Conservation (phyloP, 495 filamentous ascomycete genomes). For the Talaromyces adpressus region DNA sequence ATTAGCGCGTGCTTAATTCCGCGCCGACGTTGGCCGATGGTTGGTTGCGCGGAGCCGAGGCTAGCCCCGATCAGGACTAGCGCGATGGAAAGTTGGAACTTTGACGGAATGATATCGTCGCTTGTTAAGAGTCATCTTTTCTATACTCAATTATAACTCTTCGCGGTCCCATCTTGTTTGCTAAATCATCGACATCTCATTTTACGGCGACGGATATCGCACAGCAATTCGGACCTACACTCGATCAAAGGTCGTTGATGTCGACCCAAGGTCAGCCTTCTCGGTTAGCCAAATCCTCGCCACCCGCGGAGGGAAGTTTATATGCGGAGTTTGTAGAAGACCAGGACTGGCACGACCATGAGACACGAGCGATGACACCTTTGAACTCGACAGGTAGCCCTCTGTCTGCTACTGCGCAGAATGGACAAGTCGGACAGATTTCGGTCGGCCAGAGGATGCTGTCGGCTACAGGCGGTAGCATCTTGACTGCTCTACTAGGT, state of each 20-base stretch:
- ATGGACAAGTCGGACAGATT: conserved; percentile 36
- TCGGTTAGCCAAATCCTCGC: conserved; percentile 1
- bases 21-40: not conserved
- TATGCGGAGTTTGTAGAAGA: not conserved
- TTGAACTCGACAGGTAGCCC: not conserved
- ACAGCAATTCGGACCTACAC: no score
- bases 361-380: conserved; percentile 6
- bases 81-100: not conserved
- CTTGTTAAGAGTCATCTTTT: not conserved
- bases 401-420: not conserved
- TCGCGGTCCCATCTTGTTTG: not conserved
- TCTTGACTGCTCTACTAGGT: conserved; percentile 88
- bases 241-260: not conserved
- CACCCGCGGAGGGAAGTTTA: conserved; percentile 5
- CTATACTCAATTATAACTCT: not conserved
- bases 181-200: not conserved
- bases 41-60: not conserved
- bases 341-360: conserved; percentile 7
- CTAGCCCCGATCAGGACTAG: not conserved
- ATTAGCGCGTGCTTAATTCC: not conserved
- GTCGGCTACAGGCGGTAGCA: conserved; percentile 82
- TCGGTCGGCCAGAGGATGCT: conserved; percentile 86
- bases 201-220: not conserved
- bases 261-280: not conserved
- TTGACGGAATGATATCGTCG: conserved; percentile 1